These are phyloP conservation scores for Epithele typhae DNA, from an alignment of 768 basidiomycete species.

Conservation along the genomic window DNA sequence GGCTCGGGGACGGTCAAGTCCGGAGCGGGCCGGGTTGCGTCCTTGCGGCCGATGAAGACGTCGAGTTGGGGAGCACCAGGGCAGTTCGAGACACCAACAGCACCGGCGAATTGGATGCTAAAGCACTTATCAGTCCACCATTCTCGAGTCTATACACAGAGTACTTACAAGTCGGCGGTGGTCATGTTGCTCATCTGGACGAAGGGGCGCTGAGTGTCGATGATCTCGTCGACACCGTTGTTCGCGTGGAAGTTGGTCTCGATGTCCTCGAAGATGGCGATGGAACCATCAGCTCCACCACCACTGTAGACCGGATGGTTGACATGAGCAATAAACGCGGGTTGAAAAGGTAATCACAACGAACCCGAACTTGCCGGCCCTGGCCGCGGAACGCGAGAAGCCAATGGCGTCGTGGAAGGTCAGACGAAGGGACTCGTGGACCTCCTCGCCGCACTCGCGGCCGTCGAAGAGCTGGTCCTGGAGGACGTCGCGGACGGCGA, in stretches of 20 bases:
- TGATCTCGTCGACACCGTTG: slow-evolving; percentile 18
- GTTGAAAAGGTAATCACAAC: background rate
- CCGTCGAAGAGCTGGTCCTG: slow-evolving; percentile 29
- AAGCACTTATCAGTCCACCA: background rate
- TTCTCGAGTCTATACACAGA: background rate
- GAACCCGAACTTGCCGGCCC: background rate
- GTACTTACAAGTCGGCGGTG: slow-evolving; percentile 15
- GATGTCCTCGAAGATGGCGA: slow-evolving; percentile 15
- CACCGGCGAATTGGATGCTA: slow-evolving; percentile 25
- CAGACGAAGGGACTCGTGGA: slow-evolving; percentile 23
- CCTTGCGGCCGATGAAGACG: slow-evolving; percentile 19
- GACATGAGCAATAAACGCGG: too few relatives aligned
- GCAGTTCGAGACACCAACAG: slow-evolving; percentile 22
- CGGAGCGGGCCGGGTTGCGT: slow-evolving; percentile 16
- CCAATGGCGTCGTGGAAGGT: slow-evolving; percentile 19
- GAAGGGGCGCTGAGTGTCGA: slow-evolving; percentile 15
- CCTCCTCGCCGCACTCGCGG: slow-evolving; percentile 29
- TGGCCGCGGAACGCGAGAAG: slow-evolving; percentile 4
- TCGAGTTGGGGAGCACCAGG: slow-evolving; percentile 24
- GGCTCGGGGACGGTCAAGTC: slow-evolving; percentile 14
- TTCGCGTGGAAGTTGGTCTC: slow-evolving; percentile 22
- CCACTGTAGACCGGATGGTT: slow-evolving; percentile 6
- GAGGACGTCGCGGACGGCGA: slow-evolving; percentile 16
- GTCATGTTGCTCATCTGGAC: slow-evolving; percentile 12
- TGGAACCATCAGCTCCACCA: slow-evolving; percentile 22